Percentiles rank a stretch among this genome's conserved stretches.
Conservation (phyloP, 75 land plant species). For the Picea glauca region DNA sequence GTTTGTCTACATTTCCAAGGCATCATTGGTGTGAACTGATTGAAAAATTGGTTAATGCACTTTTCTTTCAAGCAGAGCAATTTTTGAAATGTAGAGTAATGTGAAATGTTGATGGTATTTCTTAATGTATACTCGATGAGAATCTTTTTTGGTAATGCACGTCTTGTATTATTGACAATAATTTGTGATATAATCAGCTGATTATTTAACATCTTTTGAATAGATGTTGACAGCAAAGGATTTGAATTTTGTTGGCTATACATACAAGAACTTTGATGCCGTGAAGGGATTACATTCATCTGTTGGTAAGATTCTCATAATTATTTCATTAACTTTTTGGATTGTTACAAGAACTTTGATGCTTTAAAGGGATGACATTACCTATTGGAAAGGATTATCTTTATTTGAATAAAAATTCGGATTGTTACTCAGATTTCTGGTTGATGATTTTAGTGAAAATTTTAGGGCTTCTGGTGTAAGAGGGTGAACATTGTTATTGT, state of each 20-base stretch:
- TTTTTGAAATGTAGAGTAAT: neutral
- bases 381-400: neutral
- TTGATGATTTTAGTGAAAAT: neutral
- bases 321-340: neutral
- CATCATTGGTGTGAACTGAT: neutral
- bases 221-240: conserved; percentile 50
- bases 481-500: neutral
- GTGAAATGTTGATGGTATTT: neutral
- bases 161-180: neutral
- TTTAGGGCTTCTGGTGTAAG: neutral
- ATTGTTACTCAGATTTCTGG: neutral
- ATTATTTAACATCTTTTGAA: conserved; percentile 16
- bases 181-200: neutral
- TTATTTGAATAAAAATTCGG: neutral
- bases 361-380: too few species aligned
- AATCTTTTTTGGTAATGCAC: neutral
- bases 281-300: conserved; percentile 40
- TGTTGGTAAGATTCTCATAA: conserved; percentile 20
- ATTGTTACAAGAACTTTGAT: neutral
- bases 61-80: neutral
- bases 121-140: neutral
- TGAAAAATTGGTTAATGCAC: neutral
- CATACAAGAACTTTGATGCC: conserved; percentile 77
- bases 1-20: too few species aligned
- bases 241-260: conserved; percentile 74